Evolutionary conservation across 331 rosid genomes (phyloP), one percentile per base, ranked within the genome.

Genomic region (Ulmus americana): DNA sequence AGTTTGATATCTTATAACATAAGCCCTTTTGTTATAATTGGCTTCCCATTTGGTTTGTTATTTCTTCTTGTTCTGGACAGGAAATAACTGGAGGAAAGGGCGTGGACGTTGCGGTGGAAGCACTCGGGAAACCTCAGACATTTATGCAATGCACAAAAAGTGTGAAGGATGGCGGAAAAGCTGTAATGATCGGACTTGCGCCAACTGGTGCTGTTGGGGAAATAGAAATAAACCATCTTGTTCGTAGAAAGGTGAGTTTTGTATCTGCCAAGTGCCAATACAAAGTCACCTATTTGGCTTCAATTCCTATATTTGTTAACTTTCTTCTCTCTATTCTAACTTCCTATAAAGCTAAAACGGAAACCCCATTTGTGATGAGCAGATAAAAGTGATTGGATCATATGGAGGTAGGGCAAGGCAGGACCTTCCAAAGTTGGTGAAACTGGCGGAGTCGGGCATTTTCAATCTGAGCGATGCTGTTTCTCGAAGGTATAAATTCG

Each of bases 391-490:
- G 42, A 83, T 91, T 69, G 97, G 96, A 5, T 88, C 96, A 0
- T 89, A 88, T 59, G 98, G 96, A 83, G 98, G 85, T 42, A 86
- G 98, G 71, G 98, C 96, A 4, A 89, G 98, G 84, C 91, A 92
- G 79, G 98, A 92, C 81, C 98, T 92, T 67, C 98, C 98, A 0
- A 89, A 88, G 80, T 16, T 92, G 76, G 83, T 89, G 11, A 85
- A 79, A 80, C 58, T 92, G 71, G 97, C 98, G 64, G 98, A 92
- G 75, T 60, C 86, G 10, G 98, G 97, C 6, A 69, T 89, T 55
- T 92, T 92, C 79, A 77, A 83, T 72, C 95, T 89, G 20, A 41
- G 60, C 6, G 61, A 72, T 77, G 89, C 97, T 45, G 98, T 92
- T 79, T 80, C 98, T 22, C 81, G 88, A 79, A 87, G 4, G 61